phyloP scores from a whole-genome alignment of 2,329 filamentous ascomycete species.

The Claviceps monticola region DNA sequence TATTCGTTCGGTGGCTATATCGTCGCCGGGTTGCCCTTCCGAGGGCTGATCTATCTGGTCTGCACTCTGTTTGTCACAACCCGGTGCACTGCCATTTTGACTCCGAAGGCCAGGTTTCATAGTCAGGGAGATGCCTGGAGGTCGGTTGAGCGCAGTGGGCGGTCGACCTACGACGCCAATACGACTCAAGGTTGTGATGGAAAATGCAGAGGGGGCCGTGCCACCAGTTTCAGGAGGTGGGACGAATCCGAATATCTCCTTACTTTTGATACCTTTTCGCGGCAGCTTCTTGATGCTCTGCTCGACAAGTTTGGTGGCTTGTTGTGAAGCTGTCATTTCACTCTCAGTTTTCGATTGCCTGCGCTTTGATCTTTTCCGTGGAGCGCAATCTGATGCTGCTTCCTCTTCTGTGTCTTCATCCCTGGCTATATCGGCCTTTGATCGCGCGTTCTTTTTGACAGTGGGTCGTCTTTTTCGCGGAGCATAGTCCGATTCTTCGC shows the following conservation, averaged over 20 bases:
- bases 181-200: slow-evolving; percentile 4
- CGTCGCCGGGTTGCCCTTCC: not conserved
- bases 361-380: not conserved
- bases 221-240: slow-evolving; percentile 9
- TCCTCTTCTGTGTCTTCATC: not conserved
- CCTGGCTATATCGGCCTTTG: not conserved
- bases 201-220: slow-evolving; percentile 8
- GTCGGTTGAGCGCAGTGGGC: not conserved
- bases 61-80: not conserved
- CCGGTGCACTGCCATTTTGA: no score
- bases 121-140: not conserved
- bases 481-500: not conserved
- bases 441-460: not conserved
- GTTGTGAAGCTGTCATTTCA: not conserved
- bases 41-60: not conserved
- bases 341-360: not conserved
- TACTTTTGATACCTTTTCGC: slow-evolving; percentile 31
- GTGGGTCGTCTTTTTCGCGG: not conserved
- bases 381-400: not conserved
- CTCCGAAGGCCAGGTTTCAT: not conserved
- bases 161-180: slow-evolving; percentile 4
- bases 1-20: not conserved
- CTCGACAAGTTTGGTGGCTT: slow-evolving; percentile 6
- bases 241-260: slow-evolving; percentile 30
- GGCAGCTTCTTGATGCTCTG: slow-evolving; percentile 26